A percentile compares a stretch with the other conserved stretches of the same genome.
Evolutionary conservation across 1,139 yeast species (phyloP).

Genomic region (Candida smagusa): DNA sequence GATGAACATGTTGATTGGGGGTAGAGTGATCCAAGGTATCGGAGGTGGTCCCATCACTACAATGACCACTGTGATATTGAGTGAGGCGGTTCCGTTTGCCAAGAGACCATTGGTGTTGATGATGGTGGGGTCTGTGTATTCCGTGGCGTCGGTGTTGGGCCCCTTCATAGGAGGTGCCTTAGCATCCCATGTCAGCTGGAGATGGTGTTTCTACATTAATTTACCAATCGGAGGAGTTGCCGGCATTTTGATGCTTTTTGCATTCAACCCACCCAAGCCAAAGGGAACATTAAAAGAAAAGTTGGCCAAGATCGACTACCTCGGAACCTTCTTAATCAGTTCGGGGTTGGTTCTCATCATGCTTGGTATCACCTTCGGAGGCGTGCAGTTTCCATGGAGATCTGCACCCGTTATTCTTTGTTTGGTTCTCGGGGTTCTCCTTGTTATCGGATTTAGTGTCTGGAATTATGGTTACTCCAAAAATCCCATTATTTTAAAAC

Average conservation of each 20-base stretch:
- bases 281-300: slow-evolving; percentile 39
- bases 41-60: slow-evolving; percentile 73
- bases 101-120: slow-evolving; percentile 52
- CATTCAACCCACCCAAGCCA: slow-evolving; percentile 55
- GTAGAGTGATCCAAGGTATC: slow-evolving; percentile 65
- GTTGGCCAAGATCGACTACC: slow-evolving; percentile 42
- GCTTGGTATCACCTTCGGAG: slow-evolving; percentile 53
- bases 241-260: slow-evolving; percentile 36
- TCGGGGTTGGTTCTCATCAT: slow-evolving; percentile 43
- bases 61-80: slow-evolving; percentile 53
- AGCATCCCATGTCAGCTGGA: slow-evolving; percentile 61
- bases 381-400: slow-evolving; percentile 45
- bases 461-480: slow-evolving; percentile 49
- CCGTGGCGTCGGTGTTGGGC: slow-evolving; percentile 56
- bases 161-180: slow-evolving; percentile 71
- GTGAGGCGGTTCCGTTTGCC: slow-evolving; percentile 60
- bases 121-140: slow-evolving; percentile 49
- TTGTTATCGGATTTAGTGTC: slow-evolving; percentile 34
- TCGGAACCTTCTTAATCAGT: slow-evolving; percentile 42
- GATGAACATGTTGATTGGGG: slow-evolving; percentile 64
- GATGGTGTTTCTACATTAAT: slow-evolving; percentile 78
- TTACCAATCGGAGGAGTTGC: slow-evolving; percentile 67
- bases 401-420: slow-evolving; percentile 55
- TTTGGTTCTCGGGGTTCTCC: slow-evolving; percentile 52
- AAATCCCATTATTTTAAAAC: slow-evolving; percentile 45